Base-by-base conservation (phyloP, 2,329 filamentous ascomycete species). In the Leptosphaerulina australis region DNA sequence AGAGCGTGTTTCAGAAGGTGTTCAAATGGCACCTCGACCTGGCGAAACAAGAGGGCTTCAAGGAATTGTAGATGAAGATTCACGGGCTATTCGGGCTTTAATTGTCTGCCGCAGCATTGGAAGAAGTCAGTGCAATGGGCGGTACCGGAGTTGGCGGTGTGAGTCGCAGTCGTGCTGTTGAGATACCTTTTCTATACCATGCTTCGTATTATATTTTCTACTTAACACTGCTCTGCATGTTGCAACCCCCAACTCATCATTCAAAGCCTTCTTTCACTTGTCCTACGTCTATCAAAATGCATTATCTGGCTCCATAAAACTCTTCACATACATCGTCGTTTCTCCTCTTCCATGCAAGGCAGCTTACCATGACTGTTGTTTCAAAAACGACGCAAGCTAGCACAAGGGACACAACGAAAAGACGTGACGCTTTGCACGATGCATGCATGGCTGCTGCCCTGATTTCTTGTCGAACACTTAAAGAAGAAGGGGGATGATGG, bases 21-120 rank as follows among this genome's bases (percentile, higher is more conserved):
- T 90, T 96, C 74, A 82, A 82, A 63, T 97, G 92, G 91, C 89
- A 95, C 76, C 70, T 96, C 67, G 76, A 83, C 20, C 39, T 62
- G 31, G 54, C 61, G 25, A 65, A 60, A 56, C 60, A 67, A 50
- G 46, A 53, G 36, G 50, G 40, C 2, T 48, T 53, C 24, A 53
- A 53, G 18, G 38, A 47, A 11, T 31, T 38, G 18, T 53, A 52
- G 12, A 28, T 7, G 4, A 9, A 6, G 17, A 5, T n/a, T 7
- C n/a, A n/a, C n/a, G n/a, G n/a, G n/a, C n/a, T n/a, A n/a, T n/a
- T n/a, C n/a, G n/a, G n/a, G n/a, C n/a, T n/a, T n/a, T n/a, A n/a
- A n/a, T n/a, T n/a, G n/a, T n/a, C n/a, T n/a, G n/a, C n/a, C n/a
- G n/a, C n/a, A n/a, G 25, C 25, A 28, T 28, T 12, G 25, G n/a